Conservation (phyloP, 2,329 filamentous ascomycete genomes). For the Byssothecium circinans region DNA sequence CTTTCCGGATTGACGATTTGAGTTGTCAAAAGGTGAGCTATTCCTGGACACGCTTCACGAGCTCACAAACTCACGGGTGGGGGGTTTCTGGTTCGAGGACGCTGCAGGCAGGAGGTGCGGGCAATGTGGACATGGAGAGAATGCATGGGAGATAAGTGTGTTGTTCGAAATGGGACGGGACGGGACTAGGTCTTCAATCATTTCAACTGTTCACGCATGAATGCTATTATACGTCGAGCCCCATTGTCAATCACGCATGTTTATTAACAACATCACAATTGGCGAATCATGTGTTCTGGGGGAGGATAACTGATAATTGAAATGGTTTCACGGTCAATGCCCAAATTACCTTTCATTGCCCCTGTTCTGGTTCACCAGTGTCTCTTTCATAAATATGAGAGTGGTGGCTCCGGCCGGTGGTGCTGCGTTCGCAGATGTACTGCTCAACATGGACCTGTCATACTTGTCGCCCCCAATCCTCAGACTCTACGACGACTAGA, state of each 20-base stretch:
- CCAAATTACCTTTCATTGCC: neutral
- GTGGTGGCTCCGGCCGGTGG: conserved; percentile 5
- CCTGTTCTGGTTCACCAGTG: conserved; percentile 9
- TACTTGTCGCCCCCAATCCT: neutral
- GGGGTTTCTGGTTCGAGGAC: neutral
- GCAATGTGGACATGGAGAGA: no score
- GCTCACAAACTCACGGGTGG: neutral
- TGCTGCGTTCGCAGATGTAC: neutral
- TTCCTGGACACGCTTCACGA: neutral
- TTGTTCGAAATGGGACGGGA: no score
- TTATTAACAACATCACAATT: neutral
- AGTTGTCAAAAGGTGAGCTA: neutral
- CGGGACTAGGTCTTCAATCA: no score
- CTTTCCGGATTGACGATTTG: neutral
- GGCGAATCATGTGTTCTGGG: neutral
- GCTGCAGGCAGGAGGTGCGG: neutral
- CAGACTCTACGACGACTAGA: neutral
- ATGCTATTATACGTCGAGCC: neutral
- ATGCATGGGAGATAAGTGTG: no score
- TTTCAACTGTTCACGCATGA: neutral
- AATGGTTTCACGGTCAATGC: neutral
- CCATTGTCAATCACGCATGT: neutral
- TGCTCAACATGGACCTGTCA: neutral
- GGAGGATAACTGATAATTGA: neutral
- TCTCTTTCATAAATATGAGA: conserved; percentile 24